Evolutionary conservation across 208 protist species (phyloP).

Genomic region (Crithidia brevicula): DNA sequence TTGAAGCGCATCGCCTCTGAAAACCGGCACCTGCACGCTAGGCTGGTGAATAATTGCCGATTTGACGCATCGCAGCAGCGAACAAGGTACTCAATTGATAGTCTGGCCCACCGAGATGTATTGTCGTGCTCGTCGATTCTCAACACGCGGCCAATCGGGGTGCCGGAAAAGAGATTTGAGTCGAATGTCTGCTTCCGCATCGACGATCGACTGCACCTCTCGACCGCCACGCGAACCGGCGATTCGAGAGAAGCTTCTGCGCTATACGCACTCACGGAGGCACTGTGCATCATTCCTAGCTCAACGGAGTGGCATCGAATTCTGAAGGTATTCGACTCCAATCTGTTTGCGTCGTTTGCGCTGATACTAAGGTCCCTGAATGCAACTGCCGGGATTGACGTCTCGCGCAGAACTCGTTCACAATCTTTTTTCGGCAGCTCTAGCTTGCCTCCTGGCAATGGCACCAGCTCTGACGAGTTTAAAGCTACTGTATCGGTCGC

Average conservation of each 20-base stretch:
- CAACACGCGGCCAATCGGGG: neutral
- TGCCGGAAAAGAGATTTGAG: constrained; percentile 24
- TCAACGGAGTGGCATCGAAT: constrained; percentile 7
- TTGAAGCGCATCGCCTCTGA: constrained; percentile 47
- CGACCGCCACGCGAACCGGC: constrained; percentile 10
- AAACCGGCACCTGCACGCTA: constrained; percentile 42
- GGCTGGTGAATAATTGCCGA: constrained; percentile 36
- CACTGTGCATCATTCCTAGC: constrained; percentile 13
- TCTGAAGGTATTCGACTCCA: constrained; percentile 10
- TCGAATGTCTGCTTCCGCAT: constrained; percentile 37
- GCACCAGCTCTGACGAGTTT: neutral
- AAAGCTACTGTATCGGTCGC: constrained; percentile 15
- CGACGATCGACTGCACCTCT: constrained; percentile 24
- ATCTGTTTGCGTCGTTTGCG: constrained; percentile 14
- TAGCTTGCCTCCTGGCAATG: no score
- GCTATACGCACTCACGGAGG: constrained; percentile 12
- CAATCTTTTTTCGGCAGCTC: neutral
- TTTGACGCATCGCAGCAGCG: neutral
- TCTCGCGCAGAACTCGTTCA: neutral
- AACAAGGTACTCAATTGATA: neutral
- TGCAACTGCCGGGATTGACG: constrained; percentile 2
- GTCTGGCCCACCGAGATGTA: neutral
- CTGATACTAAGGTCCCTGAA: neutral
- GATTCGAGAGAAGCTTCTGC: constrained; percentile 10
- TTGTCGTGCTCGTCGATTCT: constrained; percentile 7